Evolutionary conservation across 306 rosid genomes (phyloP).

Genomic region (Vigna unguiculata): DNA sequence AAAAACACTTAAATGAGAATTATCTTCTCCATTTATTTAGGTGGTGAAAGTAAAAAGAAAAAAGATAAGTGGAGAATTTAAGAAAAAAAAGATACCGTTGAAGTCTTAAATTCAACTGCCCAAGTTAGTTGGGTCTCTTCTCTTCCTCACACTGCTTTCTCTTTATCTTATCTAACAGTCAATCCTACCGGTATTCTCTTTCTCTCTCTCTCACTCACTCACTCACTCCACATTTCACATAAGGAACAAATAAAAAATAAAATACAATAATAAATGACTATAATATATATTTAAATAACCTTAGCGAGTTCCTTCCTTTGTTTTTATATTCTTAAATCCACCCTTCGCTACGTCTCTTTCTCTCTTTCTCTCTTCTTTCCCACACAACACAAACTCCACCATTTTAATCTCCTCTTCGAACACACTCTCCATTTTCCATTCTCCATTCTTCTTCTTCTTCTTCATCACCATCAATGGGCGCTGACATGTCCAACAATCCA

Average conservation of each 20-base stretch:
- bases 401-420: conserved; percentile 41
- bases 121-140: conserved; percentile 67
- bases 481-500: conserved; percentile 90
- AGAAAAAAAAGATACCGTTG: conserved; percentile 59
- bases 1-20: no score
- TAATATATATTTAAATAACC: not conserved
- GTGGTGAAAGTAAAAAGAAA: no score
- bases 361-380: conserved; percentile 6
- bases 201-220: no score
- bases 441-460: not conserved
- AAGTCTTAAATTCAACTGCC: conserved; percentile 60
- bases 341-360: conserved; percentile 40
- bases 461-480: conserved; percentile 63
- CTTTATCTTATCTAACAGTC: conserved; percentile 86
- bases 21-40: no score
- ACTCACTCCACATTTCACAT: conserved; percentile 31
- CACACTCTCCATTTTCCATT: conserved; percentile 38
- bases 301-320: conserved; percentile 64
- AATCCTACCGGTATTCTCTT: conserved; percentile 68
- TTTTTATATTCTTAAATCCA: conserved; percentile 91
- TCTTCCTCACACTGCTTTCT: not conserved
- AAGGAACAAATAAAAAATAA: conserved; percentile 1
- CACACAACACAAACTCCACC: conserved; percentile 18
- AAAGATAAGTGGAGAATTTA: not conserved
- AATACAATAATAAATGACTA: conserved; percentile 11